phyloP scores from a whole-genome alignment of 352 stramenopile genomes.

The Phytophthora tubulina region DNA sequence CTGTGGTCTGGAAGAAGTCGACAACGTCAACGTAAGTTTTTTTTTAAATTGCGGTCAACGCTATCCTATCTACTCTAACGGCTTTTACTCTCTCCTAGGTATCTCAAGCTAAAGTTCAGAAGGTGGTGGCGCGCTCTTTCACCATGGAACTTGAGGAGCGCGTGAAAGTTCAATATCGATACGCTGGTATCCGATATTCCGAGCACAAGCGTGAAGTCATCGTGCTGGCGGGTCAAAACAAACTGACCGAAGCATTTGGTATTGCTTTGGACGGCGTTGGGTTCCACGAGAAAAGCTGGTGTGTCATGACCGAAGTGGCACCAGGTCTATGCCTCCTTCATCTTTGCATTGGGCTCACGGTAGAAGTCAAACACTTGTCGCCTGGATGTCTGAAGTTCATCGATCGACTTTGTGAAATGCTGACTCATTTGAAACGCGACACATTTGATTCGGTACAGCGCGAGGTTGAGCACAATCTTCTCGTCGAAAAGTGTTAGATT shows the following conservation, averaged over 20 bases:
- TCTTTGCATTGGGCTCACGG: slow-evolving; percentile 5
- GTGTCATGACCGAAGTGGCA: slow-evolving; percentile 3
- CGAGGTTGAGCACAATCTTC: slow-evolving; percentile 3
- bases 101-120: background rate
- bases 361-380: background rate
- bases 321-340: slow-evolving; percentile 2
- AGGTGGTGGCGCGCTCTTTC: slow-evolving; percentile 3
- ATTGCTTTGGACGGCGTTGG: background rate
- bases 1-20: background rate
- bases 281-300: slow-evolving; percentile 8
- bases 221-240: background rate
- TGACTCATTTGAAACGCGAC: slow-evolving; percentile 6
- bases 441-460: slow-evolving; percentile 2
- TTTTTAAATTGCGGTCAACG: background rate
- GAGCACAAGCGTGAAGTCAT: slow-evolving; percentile 12
- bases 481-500: background rate
- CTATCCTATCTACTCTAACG: background rate
- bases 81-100: background rate
- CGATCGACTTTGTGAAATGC: slow-evolving; percentile 6
- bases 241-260: slow-evolving; percentile 4
- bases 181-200: slow-evolving; percentile 2
- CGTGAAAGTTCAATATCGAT: slow-evolving; percentile 12
- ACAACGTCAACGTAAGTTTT: background rate
- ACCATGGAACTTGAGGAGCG: slow-evolving; percentile 4
- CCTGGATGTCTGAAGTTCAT: background rate